These are phyloP conservation scores for Globisporangium nagaii DNA, from an alignment of 352 stramenopile species.

Conservation along the genomic window DNA sequence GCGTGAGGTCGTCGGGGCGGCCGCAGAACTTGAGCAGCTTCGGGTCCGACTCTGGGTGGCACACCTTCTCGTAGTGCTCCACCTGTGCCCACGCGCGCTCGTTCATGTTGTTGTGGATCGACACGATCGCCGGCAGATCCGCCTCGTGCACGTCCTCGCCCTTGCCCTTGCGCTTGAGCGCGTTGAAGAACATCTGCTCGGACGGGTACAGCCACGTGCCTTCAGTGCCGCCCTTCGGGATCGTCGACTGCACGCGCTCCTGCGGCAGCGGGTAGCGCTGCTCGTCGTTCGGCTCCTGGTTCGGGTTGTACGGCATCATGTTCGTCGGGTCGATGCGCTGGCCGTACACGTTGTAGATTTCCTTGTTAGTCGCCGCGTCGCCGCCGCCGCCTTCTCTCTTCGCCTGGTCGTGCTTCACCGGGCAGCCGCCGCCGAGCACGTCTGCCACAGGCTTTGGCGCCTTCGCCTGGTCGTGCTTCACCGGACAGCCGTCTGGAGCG, in stretches of 20 bases:
- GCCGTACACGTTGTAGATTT: conserved; percentile 97
- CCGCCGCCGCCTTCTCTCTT: conserved; percentile 9
- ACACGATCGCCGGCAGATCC: conserved; percentile 94
- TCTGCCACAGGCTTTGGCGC: conserved; percentile 10
- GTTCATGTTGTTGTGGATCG: conserved; percentile 99
- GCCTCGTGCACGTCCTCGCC: conserved; percentile 94
- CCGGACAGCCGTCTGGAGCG: conserved; percentile 48
- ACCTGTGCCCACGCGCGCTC: conserved; percentile 97
- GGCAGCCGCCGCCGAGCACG: conserved; percentile 39
- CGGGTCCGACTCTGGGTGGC: conserved; percentile 66
- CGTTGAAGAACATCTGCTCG: conserved; percentile 99
- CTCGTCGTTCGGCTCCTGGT: conserved; percentile 89
- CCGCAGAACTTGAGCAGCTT: conserved; percentile 97
- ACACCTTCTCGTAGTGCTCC: conserved; percentile 95
- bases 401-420: conserved; percentile 45
- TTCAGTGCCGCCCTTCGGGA: conserved; percentile 94
- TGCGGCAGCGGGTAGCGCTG: conserved; percentile 91
- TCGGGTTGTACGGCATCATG: conserved; percentile 97
- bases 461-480: conserved; percentile 52
- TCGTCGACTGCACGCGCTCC: conserved; percentile 92
- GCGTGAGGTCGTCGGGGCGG: conserved; percentile 93
- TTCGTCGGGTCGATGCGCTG: conserved; percentile 97
- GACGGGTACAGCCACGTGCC: conserved; percentile 98
- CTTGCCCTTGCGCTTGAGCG: conserved; percentile 96
- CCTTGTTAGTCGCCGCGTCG: conserved; percentile 21